Evolutionary conservation across 176 grass and related monocot species (phyloP), one percentile per base, ranked within the genome.

Genomic region (Alloteropsis semialata): DNA sequence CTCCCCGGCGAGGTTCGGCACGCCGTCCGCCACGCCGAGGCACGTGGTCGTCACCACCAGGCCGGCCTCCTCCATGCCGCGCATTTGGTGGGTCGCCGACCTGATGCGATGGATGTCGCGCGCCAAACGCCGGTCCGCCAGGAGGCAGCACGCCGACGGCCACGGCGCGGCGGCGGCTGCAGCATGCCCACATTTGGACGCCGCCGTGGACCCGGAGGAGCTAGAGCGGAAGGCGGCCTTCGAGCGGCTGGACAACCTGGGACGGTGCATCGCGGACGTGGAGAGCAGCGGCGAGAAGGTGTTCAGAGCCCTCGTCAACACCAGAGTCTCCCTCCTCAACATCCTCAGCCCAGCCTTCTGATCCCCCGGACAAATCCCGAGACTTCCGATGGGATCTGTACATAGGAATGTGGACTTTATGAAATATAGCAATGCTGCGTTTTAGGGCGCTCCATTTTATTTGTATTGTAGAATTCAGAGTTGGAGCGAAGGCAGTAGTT

Each of bases 291-390:
- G 90, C 61, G 92, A 88, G 29, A 82, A 74, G 83, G 89, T 97
- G n/a, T 97, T 90, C 44, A 77, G 90, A 1, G 85, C 84, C 30
- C 58, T 97, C 14, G 80, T 92, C 39, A 97, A 97, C 65, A 90
- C 85, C 30, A 89, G 94, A 82, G 94, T 97, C 73, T 92, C 83
- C 8, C 84, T 97, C 46, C 90, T 97, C 63, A 97, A 97, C 84
- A 94, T 97, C 32, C 88, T 94, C 9, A 97, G 76, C 10, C 92
- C 94, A 54, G 85, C 55, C 39, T 84, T 94, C 78, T 94, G 84
- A 90, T 64, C 13, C 51, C 3, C 11, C 2, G 17, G 45, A 4
- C 2, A 10, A 41, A 0, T 22, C 9, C 12, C 25, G 10, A 56
- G 53, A 30, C 25, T 5, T 59, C 24, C 30, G 22, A 76, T 33